Conservation (phyloP, 495 filamentous ascomycete species). For the Hypoxylon perforatum region DNA sequence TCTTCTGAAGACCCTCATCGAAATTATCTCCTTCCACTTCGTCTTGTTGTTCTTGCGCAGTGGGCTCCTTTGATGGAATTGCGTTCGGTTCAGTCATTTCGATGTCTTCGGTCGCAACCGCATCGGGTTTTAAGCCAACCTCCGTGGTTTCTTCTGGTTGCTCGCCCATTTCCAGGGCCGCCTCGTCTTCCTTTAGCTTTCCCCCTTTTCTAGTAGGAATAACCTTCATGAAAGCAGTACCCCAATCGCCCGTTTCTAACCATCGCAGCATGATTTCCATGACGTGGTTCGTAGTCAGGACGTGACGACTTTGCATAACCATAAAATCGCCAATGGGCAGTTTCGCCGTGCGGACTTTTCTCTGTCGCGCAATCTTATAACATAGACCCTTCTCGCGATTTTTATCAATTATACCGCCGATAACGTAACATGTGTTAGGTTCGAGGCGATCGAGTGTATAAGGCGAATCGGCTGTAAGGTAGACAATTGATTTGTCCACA, state of each 20-base stretch:
- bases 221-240: constrained; percentile 82
- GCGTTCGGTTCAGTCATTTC: not conserved
- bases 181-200: constrained; percentile 53
- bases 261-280: constrained; percentile 95
- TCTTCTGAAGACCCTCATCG: constrained; percentile 44
- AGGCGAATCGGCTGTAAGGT: constrained; percentile 87
- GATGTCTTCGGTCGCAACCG: not conserved
- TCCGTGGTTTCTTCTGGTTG: constrained; percentile 41
- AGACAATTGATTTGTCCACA: constrained; percentile 69
- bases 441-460: constrained; percentile 82
- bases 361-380: constrained; percentile 79
- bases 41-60: not conserved
- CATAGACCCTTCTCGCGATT: constrained; percentile 95
- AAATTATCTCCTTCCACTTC: constrained; percentile 47
- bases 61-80: not conserved
- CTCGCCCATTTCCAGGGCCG: constrained; percentile 37
- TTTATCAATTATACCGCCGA: constrained; percentile 93
- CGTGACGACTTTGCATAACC: constrained; percentile 82
- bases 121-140: constrained; percentile 19
- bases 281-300: constrained; percentile 94
- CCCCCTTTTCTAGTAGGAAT: constrained; percentile 89
- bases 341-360: constrained; percentile 85
- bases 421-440: constrained; percentile 88
- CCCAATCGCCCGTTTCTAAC: constrained; percentile 91
- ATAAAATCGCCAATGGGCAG: constrained; percentile 93